Conservation (phyloP, 139 green algal species). For the Picochlorum sp. region DNA sequence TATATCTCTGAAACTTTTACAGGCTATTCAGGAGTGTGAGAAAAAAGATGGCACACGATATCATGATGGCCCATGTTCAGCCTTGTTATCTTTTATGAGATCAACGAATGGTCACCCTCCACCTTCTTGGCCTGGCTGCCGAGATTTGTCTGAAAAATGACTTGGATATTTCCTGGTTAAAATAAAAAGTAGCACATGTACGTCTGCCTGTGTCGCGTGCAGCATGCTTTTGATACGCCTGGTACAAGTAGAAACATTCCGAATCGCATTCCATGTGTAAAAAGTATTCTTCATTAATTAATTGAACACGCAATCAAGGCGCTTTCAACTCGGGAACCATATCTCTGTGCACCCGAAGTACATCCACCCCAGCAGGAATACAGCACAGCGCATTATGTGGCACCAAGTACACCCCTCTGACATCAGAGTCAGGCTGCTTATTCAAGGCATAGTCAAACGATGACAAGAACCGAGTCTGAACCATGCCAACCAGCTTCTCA, state of each 20-base stretch:
- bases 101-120: constrained; percentile 44
- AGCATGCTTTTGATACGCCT: too few species aligned
- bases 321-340: too few species aligned
- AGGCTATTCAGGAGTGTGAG: too few species aligned
- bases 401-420: not conserved
- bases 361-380: not conserved
- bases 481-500: not conserved
- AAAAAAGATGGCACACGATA: too few species aligned
- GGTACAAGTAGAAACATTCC: too few species aligned
- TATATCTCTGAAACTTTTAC: constrained; percentile 30
- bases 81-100: constrained; percentile 69
- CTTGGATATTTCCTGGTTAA: not conserved
- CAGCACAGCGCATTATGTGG: not conserved
- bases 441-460: not conserved
- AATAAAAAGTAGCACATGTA: not conserved
- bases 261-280: too few species aligned
- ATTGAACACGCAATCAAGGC: too few species aligned
- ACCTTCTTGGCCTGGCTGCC: constrained; percentile 58
- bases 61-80: constrained; percentile 50
- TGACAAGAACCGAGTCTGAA: not conserved
- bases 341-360: not conserved
- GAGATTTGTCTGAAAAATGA: constrained; percentile 87
- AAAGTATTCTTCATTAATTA: too few species aligned
- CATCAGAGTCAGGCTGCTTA: not conserved
- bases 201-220: not conserved